These are phyloP conservation scores for Aspergillus arachidicola DNA, from an alignment of 2,329 filamentous ascomycete species.

Conservation along the genomic window DNA sequence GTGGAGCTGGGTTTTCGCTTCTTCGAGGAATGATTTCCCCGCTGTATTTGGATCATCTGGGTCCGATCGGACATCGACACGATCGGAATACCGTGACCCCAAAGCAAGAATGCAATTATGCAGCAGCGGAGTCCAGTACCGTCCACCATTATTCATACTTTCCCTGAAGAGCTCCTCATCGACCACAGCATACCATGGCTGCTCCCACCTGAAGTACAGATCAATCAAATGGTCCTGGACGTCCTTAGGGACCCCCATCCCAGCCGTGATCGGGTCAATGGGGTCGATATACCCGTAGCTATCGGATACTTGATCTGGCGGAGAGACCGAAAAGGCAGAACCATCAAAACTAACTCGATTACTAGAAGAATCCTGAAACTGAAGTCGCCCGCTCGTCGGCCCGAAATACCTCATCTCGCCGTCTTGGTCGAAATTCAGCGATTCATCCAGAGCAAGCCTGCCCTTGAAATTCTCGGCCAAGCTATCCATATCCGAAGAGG, in stretches of 20 bases:
- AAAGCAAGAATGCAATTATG: slow-evolving; percentile 39
- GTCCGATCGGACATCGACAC: slow-evolving; percentile 32
- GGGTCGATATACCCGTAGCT: slow-evolving; percentile 5
- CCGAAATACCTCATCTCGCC: slow-evolving; percentile 42
- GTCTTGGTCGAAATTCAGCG: slow-evolving; percentile 39
- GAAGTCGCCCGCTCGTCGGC: slow-evolving; percentile 38
- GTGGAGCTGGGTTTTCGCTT: slow-evolving; percentile 26
- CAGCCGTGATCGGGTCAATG: background rate
- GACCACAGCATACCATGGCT: slow-evolving; percentile 40
- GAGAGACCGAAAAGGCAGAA: background rate
- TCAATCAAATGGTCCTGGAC: slow-evolving; percentile 35
- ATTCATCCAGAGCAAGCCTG: slow-evolving; percentile 38
- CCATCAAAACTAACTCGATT: slow-evolving; percentile 4
- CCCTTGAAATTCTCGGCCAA: slow-evolving; percentile 33
- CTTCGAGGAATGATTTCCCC: slow-evolving; percentile 34
- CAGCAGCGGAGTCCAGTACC: slow-evolving; percentile 34
- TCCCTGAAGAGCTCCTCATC: slow-evolving; percentile 40
- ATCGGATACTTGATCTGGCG: background rate
- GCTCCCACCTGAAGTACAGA: slow-evolving; percentile 42
- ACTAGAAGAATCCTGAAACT: slow-evolving; percentile 27
- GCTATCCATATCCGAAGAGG: slow-evolving; percentile 20
- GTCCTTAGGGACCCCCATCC: slow-evolving; percentile 20
- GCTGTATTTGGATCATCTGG: slow-evolving; percentile 38
- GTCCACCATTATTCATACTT: slow-evolving; percentile 26
- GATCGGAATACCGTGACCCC: slow-evolving; percentile 38